Base-by-base conservation (phyloP, 2,329 filamentous ascomycete genomes). In the Colletotrichum lentis region DNA sequence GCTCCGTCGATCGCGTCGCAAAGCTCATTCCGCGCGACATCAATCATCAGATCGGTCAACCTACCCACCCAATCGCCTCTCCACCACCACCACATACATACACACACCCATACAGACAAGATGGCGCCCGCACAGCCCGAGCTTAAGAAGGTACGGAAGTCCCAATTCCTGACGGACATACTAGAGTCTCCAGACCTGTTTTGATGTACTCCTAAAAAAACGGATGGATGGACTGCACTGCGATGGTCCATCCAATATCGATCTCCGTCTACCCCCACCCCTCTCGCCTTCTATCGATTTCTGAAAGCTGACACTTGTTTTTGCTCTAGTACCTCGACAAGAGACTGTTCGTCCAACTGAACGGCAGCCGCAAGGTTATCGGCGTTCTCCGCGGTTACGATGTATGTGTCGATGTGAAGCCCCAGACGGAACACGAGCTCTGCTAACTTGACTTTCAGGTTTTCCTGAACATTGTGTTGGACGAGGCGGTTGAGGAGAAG, bases 41-140 rank as follows among this genome's bases (percentile, higher is more conserved):
- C 62, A 35, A 60, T 35, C 55, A 50, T 39, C 24, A 39, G 52
- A 50, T 39, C 55, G 37, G 41, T 59, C 24, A 35, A 61, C 3
- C 44, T 6, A 37, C 61, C 67, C 39, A 41, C 67, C 35, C 53
- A 46, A 60, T 20, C 22, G 27, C 10, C 37, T 31, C 37, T 37
- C 20, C 3, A 46, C 31, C 8, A 31, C 24, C 24, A 50, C 20
- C 49, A n/a, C 10, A 49, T 35, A 10, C 5, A 39, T 14, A 41
- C 52, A 64, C 6, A 20, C 20, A 3, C n/a, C 18, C 18, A 39
- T 44, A 18, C 56, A 53, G 56, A 71, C 83, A 91, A 85, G 73
- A 99, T 99, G 96, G 93, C 96, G 83, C 95, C 96, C 90, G 94
- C 96, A 79, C 96, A 98, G 83, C 96, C 96, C 76, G 96, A 99